Percentiles rank a stretch among this genome's conserved stretches.
phyloP scores from a whole-genome alignment of 345 rosid genomes.

The Cardamine resedifolia region DNA sequence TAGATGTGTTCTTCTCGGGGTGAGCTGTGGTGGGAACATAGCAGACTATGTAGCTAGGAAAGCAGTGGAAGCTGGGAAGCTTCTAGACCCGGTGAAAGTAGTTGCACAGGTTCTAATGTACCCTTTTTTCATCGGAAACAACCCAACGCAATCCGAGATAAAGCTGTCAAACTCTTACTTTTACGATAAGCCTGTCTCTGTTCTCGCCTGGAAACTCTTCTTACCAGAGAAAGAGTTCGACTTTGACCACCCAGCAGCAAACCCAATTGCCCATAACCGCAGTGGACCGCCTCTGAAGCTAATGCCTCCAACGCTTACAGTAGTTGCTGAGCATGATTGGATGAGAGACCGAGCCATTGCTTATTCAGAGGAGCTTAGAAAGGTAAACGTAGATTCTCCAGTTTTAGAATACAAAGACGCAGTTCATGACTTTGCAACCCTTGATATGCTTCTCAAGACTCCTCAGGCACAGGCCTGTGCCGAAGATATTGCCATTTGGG shows the following conservation, averaged over 20 bases:
- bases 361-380: slow-evolving; percentile 84
- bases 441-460: slow-evolving; percentile 80
- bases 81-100: slow-evolving; percentile 80
- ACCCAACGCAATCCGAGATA: slow-evolving; percentile 73
- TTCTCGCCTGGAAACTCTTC: slow-evolving; percentile 86
- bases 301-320: slow-evolving; percentile 93
- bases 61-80: slow-evolving; percentile 80
- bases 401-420: slow-evolving; percentile 93
- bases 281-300: slow-evolving; percentile 68
- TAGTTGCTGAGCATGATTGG: slow-evolving; percentile 95
- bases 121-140: slow-evolving; percentile 84
- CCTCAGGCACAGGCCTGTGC: slow-evolving; percentile 89
- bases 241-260: slow-evolving; percentile 88
- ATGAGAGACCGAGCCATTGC: slow-evolving; percentile 96
- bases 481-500: slow-evolving; percentile 90
- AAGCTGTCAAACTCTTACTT: slow-evolving; percentile 82
- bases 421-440: slow-evolving; percentile 94
- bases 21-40: slow-evolving; percentile 86
- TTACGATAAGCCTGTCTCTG: slow-evolving; percentile 70
- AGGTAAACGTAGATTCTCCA: slow-evolving; percentile 88
- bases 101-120: slow-evolving; percentile 92
- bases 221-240: slow-evolving; percentile 66
- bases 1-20: slow-evolving; percentile 90
- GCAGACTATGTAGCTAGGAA: slow-evolving; percentile 83
- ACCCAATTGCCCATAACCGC: slow-evolving; percentile 70